Evolutionary conservation across 768 basidiomycete genomes (phyloP).

Genomic region (Hypholoma fasciculare): DNA sequence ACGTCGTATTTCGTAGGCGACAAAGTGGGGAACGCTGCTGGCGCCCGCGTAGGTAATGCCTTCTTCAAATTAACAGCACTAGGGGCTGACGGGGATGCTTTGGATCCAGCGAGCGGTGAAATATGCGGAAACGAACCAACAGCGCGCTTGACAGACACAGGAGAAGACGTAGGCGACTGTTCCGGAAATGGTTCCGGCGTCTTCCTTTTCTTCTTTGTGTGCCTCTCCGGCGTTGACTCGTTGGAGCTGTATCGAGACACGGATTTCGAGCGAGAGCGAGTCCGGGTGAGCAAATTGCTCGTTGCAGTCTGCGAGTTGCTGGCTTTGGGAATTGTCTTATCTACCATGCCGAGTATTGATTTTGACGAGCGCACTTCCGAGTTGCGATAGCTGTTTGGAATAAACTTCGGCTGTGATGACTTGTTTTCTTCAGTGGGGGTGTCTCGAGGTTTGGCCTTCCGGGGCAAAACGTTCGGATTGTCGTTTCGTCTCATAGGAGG

Average conservation of each 20-base stretch:
- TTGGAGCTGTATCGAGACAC: constrained; percentile 1
- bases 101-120: constrained; percentile 7
- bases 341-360: not conserved
- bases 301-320: no score
- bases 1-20: constrained; percentile 6
- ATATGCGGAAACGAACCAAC: constrained; percentile 2
- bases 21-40: constrained; percentile 18
- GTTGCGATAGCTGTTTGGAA: not conserved
- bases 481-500: not conserved
- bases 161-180: not conserved
- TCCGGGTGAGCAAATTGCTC: not conserved
- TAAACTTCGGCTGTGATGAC: not conserved
- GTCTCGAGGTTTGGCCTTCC: not conserved
- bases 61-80: not conserved
- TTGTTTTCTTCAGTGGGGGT: not conserved
- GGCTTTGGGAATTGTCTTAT: not conserved
- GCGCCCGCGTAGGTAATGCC: not conserved
- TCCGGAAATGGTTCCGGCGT: constrained; percentile 5
- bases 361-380: not conserved
- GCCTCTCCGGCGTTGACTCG: constrained; percentile 1
- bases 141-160: not conserved
- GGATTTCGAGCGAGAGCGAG: constrained; percentile 1
- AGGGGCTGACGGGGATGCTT: not conserved
- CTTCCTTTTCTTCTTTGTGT: constrained; percentile 3
- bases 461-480: not conserved